Base-by-base conservation (phyloP, 192 early-diverging fungal genomes). In the Coemansia umbellata region DNA sequence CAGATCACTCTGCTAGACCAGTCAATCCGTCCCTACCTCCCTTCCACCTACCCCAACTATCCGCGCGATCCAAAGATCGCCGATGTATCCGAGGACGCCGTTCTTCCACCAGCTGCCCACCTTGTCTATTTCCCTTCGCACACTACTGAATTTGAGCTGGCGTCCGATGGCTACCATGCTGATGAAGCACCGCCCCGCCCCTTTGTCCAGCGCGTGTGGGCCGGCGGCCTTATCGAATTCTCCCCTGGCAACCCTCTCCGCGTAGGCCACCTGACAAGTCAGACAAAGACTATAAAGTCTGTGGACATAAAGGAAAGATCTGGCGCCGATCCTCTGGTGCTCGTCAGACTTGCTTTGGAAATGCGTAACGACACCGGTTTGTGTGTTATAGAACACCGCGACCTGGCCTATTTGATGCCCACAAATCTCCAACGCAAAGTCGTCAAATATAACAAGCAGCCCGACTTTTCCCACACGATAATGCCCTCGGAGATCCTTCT, bases 121-220 rank as follows among this genome's bases (percentile, higher is more conserved):
- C 69, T 91, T 30, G 78, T 79, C 8, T 87, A 89, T 54, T 95
- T 95, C 50, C 88, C 90, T 4, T 84, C 88, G n/a, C 76, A 80
- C 21, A 69, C 78, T 13, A 71, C 78, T 13, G 89, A 91, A 51
- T 37, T 47, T 6, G 63, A 85, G 27, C 79, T 95, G 8, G 81
- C 88, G 13, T 33, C 70, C 4, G 93, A 96, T 64, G 93, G 93
- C n/a, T 92, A 92, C 58, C 85, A 90, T 50, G 76, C 79, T 35
- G 81, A 78, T 11, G 85, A 85, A 51, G 78, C 84, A 0, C 93
- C 93, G 1, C 93, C 93, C 0, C 69, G 58, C 11, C 87, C 89
- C 1, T 94, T 83, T 55, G 43, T 72, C 13, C 82, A 83, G 31
- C 83, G 93, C 5, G 87, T 96, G 84, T 96, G 93, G 93, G 91